These are phyloP conservation scores for Sporothrix luriei DNA, from an alignment of 2,329 filamentous ascomycete species.

Conservation along the genomic window DNA sequence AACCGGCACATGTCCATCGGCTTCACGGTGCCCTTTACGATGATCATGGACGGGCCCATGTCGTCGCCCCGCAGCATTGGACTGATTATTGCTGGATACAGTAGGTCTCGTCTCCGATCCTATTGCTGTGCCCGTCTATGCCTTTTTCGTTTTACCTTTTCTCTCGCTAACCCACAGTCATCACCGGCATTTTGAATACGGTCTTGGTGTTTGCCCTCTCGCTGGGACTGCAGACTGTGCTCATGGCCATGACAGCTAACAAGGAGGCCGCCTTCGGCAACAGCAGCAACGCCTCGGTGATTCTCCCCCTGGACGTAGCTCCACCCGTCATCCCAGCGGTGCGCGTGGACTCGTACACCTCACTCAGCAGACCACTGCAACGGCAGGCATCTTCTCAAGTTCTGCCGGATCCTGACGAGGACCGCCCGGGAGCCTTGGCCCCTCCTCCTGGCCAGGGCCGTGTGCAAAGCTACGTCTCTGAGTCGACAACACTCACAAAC, in stretches of 20 bases:
- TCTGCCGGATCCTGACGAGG: neutral
- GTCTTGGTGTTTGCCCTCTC: conserved; percentile 40
- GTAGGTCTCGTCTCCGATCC: conserved; percentile 41
- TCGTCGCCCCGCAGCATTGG: conserved; percentile 45
- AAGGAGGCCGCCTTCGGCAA: neutral
- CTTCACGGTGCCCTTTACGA: conserved; percentile 55
- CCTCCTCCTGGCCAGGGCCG: conserved; percentile 20
- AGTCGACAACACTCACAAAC: conserved; percentile 35
- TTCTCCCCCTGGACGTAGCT: neutral
- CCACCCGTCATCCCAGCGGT: conserved; percentile 11
- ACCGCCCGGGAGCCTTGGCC: no score
- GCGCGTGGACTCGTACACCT: conserved; percentile 19
- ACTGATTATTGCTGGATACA: conserved; percentile 49
- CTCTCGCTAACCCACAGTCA: conserved; percentile 35
- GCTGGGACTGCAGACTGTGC: conserved; percentile 38
- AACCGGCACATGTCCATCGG: conserved; percentile 56
- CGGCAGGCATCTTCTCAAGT: neutral
- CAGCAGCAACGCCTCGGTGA: neutral
- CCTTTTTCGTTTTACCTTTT: neutral
- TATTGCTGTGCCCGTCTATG: neutral
- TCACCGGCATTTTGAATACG: conserved; percentile 43
- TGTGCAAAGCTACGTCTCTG: conserved; percentile 35
- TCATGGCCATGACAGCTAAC: conserved; percentile 25
- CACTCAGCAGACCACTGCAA: neutral
- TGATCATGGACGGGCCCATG: conserved; percentile 47